Conservation (phyloP, 768 basidiomycete species). For the Heimioporus sp. region DNA sequence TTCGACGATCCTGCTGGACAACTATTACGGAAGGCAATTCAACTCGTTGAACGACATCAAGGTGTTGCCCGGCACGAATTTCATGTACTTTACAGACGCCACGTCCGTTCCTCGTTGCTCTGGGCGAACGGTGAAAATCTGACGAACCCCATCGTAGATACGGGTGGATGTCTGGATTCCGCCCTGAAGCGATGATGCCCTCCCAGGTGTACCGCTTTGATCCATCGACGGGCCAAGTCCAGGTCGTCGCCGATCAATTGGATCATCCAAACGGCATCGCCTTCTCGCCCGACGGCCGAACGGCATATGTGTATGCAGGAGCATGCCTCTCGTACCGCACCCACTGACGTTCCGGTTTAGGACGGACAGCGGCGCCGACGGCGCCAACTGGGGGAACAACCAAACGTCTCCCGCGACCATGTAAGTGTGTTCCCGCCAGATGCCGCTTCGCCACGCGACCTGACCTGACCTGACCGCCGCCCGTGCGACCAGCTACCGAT, state of each 20-base stretch:
- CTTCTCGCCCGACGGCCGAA: conserved; percentile 59
- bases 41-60: conserved; percentile 82
- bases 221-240: conserved; percentile 58
- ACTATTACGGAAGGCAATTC: conserved; percentile 78
- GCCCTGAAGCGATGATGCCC: conserved; percentile 61
- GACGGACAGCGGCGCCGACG: conserved; percentile 33
- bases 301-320: conserved; percentile 55
- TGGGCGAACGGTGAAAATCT: not conserved
- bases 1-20: conserved; percentile 68
- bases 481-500: conserved; percentile 54
- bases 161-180: conserved; percentile 64
- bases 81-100: conserved; percentile 74
- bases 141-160: conserved; percentile 41
- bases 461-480: not conserved
- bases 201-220: conserved; percentile 58
- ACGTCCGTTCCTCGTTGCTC: conserved; percentile 39
- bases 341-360: conserved; percentile 20
- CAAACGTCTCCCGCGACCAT: conserved; percentile 65
- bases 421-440: conserved; percentile 39
- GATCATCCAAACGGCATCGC: conserved; percentile 73
- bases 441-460: not conserved
- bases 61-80: conserved; percentile 61
- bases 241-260: conserved; percentile 77
- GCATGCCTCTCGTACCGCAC: conserved; percentile 1
- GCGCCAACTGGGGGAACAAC: conserved; percentile 46